Evolutionary conservation across 2,329 filamentous ascomycete species (phyloP).

Genomic region (Sclerotinia nivalis): DNA sequence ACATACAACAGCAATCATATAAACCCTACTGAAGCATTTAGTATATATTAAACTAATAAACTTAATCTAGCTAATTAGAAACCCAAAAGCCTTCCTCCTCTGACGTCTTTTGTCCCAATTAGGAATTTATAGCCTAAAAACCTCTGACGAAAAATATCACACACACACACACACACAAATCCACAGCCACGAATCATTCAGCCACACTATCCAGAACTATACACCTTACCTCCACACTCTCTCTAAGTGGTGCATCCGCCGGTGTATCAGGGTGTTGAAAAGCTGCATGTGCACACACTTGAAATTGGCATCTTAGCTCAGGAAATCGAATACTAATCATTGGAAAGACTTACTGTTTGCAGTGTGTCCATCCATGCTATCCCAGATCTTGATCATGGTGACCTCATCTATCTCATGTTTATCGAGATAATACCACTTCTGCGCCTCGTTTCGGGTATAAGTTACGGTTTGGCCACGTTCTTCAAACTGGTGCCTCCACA

Average conservation of each 20-base stretch:
- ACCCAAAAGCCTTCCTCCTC: no score
- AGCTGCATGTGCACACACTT: slow-evolving; percentile 62
- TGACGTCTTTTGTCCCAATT: no score
- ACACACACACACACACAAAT: no score
- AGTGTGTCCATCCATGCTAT: slow-evolving; percentile 15
- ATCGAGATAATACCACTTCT: slow-evolving; percentile 25
- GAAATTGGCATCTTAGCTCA: no score
- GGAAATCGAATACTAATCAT: not conserved
- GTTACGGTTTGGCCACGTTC: slow-evolving; percentile 23
- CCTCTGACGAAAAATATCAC: no score
- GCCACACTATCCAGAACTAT: no score
- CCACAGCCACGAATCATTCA: no score
- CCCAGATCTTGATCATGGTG: slow-evolving; percentile 26
- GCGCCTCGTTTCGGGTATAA: not conserved
- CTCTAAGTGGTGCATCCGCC: slow-evolving; percentile 65
- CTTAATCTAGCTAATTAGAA: no score
- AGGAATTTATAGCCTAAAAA: no score
- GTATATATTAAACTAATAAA: no score
- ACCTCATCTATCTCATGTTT: slow-evolving; percentile 17
- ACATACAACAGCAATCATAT: no score
- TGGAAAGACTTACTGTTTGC: slow-evolving; percentile 14
- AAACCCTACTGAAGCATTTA: no score
- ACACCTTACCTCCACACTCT: slow-evolving; percentile 84
- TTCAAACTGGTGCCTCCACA: slow-evolving; percentile 17
- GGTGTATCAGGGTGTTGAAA: slow-evolving; percentile 74